Evolutionary conservation across 2,329 filamentous ascomycete genomes (phyloP).

Genomic region (Botrytis fabae): DNA sequence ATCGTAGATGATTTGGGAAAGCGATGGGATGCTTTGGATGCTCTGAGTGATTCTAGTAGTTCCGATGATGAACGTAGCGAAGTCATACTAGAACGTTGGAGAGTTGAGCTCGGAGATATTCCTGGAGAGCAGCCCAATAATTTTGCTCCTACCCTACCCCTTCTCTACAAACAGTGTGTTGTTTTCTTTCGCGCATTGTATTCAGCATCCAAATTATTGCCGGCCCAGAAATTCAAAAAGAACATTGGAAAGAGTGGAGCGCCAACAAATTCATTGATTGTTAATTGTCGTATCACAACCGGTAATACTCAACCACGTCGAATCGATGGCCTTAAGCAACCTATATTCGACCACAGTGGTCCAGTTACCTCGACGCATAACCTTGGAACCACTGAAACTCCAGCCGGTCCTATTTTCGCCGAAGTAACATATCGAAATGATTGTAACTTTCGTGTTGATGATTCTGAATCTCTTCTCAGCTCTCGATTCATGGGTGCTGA

Average conservation of each 20-base stretch:
- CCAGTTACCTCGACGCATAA: constrained; percentile 73
- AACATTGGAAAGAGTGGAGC: constrained; percentile 68
- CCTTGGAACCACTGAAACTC: constrained; percentile 83
- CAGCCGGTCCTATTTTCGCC: constrained; percentile 79
- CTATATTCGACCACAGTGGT: constrained; percentile 63
- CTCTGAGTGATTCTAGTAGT: constrained; percentile 65
- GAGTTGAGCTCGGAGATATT: constrained; percentile 71
- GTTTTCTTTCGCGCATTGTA: constrained; percentile 90
- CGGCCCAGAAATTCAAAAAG: constrained; percentile 79
- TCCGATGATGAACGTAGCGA: constrained; percentile 49
- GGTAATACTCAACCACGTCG: constrained; percentile 53
- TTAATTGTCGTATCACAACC: constrained; percentile 77
- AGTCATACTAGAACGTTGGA: constrained; percentile 89
- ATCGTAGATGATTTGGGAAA: constrained; percentile 86
- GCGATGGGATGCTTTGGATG: constrained; percentile 87
- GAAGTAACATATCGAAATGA: constrained; percentile 83
- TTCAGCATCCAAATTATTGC: constrained; percentile 76
- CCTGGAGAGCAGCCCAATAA: constrained; percentile 52
- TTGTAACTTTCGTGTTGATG: constrained; percentile 87
- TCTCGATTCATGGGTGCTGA: constrained; percentile 92
- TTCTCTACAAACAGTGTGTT: constrained; percentile 95
- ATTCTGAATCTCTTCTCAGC: constrained; percentile 85
- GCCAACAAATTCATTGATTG: constrained; percentile 62
- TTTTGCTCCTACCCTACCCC: constrained; percentile 69
- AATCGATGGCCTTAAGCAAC: constrained; percentile 69